Percentiles rank a stretch among this genome's conserved stretches.
These are phyloP conservation scores for Ceratocystis smalleyi DNA, from an alignment of 2,329 filamentous ascomycete genomes.

Conservation along the genomic window DNA sequence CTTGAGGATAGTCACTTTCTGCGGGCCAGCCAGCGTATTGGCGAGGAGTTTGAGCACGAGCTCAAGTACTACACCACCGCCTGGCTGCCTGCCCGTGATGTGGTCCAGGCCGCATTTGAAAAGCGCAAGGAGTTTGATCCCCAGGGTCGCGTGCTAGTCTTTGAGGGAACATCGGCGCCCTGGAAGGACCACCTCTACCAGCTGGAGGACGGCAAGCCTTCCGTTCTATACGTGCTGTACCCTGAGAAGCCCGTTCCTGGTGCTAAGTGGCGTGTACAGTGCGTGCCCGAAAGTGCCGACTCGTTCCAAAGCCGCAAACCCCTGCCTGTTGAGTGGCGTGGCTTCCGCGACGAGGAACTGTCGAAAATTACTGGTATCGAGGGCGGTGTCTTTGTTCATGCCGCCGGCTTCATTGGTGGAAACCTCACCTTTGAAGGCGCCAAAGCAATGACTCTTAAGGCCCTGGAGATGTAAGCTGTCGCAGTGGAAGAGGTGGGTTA, in stretches of 20 bases:
- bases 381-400: slow-evolving; percentile 84
- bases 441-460: slow-evolving; percentile 69
- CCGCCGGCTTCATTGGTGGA: slow-evolving; percentile 88
- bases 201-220: slow-evolving; percentile 49
- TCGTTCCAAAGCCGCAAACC: slow-evolving; percentile 88
- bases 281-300: slow-evolving; percentile 68
- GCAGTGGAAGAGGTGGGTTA: not conserved
- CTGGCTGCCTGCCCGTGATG: slow-evolving; percentile 76
- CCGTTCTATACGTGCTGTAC: slow-evolving; percentile 76
- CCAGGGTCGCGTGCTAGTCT: slow-evolving; percentile 64
- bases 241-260: slow-evolving; percentile 61
- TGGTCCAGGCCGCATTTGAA: slow-evolving; percentile 62
- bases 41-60: slow-evolving; percentile 71
- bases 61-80: slow-evolving; percentile 57
- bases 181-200: slow-evolving; percentile 96
- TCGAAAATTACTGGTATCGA: slow-evolving; percentile 53
- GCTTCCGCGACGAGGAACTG: slow-evolving; percentile 72
- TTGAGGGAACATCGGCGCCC: slow-evolving; percentile 62
- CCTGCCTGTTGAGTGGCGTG: slow-evolving; percentile 81
- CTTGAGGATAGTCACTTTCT: slow-evolving; percentile 71
- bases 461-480: slow-evolving; percentile 30
- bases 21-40: slow-evolving; percentile 65
- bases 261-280: slow-evolving; percentile 85
- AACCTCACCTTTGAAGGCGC: slow-evolving; percentile 84
- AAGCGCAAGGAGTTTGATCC: slow-evolving; percentile 52